Evolutionary conservation across 2,329 filamentous ascomycete genomes (phyloP), one percentile per base, ranked within the genome.

Genomic region (Drechslerella stenobrocha): DNA sequence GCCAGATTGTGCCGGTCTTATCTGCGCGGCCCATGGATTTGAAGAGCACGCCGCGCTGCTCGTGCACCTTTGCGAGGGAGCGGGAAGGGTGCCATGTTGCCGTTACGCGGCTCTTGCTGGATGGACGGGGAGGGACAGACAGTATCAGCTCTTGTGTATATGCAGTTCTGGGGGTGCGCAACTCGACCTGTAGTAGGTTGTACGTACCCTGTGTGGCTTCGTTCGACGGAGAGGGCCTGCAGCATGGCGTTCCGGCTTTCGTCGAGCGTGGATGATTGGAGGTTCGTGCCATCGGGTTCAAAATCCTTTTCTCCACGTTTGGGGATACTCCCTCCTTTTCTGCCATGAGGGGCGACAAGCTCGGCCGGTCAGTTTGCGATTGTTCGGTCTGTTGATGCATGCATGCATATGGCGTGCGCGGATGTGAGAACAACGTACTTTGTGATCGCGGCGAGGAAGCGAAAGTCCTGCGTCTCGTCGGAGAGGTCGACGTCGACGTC

Each of bases 241-340:
- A 95, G 88, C 87, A 98, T 93, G 18, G 91, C 92, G 72, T 83
- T 81, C 56, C 92, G 85, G 70, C 90, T 95, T 46, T 88, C 83
- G 74, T 90, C 87, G 52, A 98, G 84, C 6, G 87, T 83, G 59
- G 83, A 81, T 71, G 87, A 84, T 77, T 98, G 93, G 28, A 88
- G 84, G 28, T 84, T 83, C 1, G 93, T 97, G 47, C 89, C 88
- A 77, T 97, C 90, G 24, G 88, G 86, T 78, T 97, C 93, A 76
- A 96, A 98, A 78, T 98, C 93, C 77, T 98, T 98, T 76, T 95
- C 90, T 67, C 93, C 93, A 70, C 90, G 89, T 71, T 92, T 90
- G 32, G 95, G 90, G 8, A 91, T 82, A 72, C 84, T 51, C 80
- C 61, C 61, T 5, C 55, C 63, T 46, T 67, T 67, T 13, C 63